These are phyloP conservation scores for Zea luxurians DNA, from an alignment of 176 grass and related monocot genomes.

Conservation along the genomic window DNA sequence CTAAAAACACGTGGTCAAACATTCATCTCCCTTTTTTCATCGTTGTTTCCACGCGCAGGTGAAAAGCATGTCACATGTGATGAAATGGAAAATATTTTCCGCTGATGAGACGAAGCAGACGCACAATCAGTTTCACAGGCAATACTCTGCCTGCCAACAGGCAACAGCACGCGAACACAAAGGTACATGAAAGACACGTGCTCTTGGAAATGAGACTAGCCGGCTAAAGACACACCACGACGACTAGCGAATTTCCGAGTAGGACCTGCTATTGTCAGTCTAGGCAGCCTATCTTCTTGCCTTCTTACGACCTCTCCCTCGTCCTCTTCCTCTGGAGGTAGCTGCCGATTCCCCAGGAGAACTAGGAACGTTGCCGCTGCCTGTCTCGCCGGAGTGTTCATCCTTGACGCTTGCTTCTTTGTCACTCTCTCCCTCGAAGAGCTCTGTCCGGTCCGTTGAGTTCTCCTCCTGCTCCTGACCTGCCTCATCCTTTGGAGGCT, in stretches of 20 bases:
- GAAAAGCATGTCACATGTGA: background rate
- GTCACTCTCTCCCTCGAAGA: slow-evolving; percentile 56
- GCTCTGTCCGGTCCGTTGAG: slow-evolving; percentile 62
- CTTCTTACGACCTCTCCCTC: slow-evolving; percentile 40
- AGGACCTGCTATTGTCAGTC: slow-evolving; percentile 3
- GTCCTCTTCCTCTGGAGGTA: slow-evolving; percentile 22
- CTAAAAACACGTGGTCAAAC: background rate
- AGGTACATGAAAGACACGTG: slow-evolving; percentile 13
- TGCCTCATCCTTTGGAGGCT: slow-evolving; percentile 44
- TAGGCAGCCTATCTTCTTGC: slow-evolving; percentile 19
- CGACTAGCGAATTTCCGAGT: background rate
- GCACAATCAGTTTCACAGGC: too few species aligned
- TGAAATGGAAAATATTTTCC: too few species aligned
- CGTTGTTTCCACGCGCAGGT: background rate
- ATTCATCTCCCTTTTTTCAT: background rate
- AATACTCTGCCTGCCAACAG: too few species aligned
- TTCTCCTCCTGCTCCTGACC: slow-evolving; percentile 51
- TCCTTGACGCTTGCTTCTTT: slow-evolving; percentile 44
- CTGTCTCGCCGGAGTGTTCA: slow-evolving; percentile 40
- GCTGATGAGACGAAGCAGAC: too few species aligned
- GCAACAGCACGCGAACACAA: background rate
- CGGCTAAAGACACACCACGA: slow-evolving; percentile 2
- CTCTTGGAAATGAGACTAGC: background rate
- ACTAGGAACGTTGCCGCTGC: slow-evolving; percentile 32
- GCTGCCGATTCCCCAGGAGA: slow-evolving; percentile 43